Percentiles rank a stretch among this genome's conserved stretches.
These are phyloP conservation scores for Metschnikowia gelsemii DNA, from an alignment of 805 yeast species.

Conservation along the genomic window DNA sequence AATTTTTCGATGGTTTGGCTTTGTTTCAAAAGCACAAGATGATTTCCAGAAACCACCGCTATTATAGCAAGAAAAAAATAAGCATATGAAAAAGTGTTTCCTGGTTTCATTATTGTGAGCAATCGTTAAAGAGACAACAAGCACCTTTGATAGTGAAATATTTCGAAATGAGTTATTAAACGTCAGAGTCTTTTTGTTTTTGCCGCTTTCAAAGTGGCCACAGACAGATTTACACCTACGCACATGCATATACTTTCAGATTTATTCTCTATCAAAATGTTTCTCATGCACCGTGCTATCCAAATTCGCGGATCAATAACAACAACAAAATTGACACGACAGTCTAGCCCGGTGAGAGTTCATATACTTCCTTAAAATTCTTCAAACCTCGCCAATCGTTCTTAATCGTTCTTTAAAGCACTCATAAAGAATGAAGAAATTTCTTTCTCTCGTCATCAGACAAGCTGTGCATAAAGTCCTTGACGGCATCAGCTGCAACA, in stretches of 20 bases:
- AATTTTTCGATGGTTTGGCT: conserved; percentile 50
- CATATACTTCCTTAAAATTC: conserved; percentile 1
- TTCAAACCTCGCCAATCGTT: not conserved
- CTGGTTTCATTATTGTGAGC: conserved; percentile 9
- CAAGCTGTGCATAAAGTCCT: conserved; percentile 35
- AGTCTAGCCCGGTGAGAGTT: not conserved
- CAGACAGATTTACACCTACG: conserved; percentile 4
- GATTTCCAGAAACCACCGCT: conserved; percentile 20
- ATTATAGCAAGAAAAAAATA: conserved; percentile 5
- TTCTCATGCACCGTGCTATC: conserved; percentile 3
- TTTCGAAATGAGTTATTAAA: too few species aligned
- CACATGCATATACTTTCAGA: conserved; percentile 6
- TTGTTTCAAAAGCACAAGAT: conserved; percentile 52
- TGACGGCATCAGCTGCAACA: conserved; percentile 32
- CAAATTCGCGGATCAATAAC: conserved; percentile 3
- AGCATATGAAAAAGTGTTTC: conserved; percentile 1
- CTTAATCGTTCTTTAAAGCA: not conserved
- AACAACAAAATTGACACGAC: conserved; percentile 12
- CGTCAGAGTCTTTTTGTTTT: not conserved
- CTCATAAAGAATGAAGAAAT: conserved; percentile 23
- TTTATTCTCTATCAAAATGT: conserved; percentile 7
- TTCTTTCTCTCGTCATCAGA: conserved; percentile 36
- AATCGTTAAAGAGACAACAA: not conserved
- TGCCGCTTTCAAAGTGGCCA: conserved; percentile 3
- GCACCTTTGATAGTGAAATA: too few species aligned